Conservation (phyloP, 75 land plant species). For the Sequoia sempervirens region DNA sequence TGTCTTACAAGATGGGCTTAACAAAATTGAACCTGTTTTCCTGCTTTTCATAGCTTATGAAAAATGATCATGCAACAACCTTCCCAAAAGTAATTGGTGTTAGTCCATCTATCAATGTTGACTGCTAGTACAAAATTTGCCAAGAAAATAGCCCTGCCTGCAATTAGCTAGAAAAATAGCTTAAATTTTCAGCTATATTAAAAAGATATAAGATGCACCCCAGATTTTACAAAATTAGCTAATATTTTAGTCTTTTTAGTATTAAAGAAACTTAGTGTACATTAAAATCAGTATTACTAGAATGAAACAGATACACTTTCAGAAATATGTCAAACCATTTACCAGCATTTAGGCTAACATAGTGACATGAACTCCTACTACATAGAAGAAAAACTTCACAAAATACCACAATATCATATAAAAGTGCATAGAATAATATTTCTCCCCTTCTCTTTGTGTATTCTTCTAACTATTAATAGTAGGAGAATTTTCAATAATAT, state of each 20-base stretch:
- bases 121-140: not conserved
- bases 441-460: not conserved
- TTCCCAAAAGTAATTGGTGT: not conserved
- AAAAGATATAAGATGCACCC: too few species aligned
- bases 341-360: not conserved
- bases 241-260: not conserved
- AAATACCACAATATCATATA: too few species aligned
- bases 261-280: not conserved
- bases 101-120: not conserved
- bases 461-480: not conserved
- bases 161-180: too few species aligned
- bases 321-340: not conserved
- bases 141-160: not conserved
- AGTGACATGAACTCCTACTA: not conserved
- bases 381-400: too few species aligned
- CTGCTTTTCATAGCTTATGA: too few species aligned
- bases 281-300: not conserved
- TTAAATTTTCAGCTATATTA: too few species aligned
- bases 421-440: too few species aligned
- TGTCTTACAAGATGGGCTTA: not conserved
- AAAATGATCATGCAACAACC: not conserved
- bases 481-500: not conserved
- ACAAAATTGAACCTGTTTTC: too few species aligned
- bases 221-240: too few species aligned
- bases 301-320: not conserved